A percentile compares a stretch with the other conserved stretches of the same genome.
These are phyloP conservation scores for Viridothelium virens DNA, from an alignment of 495 filamentous ascomycete genomes.

Conservation along the genomic window DNA sequence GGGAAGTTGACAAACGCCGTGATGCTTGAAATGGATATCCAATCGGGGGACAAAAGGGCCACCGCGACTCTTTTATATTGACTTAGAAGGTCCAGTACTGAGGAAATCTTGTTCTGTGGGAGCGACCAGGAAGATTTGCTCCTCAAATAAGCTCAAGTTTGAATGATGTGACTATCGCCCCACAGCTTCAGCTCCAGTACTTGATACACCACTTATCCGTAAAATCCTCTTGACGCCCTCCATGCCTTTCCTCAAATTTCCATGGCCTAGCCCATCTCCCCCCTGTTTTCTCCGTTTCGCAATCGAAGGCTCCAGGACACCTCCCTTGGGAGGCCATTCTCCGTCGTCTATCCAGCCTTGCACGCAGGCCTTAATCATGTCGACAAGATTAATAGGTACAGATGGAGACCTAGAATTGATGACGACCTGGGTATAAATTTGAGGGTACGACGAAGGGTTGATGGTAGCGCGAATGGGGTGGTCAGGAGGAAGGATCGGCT, in stretches of 20 bases:
- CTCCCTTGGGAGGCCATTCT: conserved; percentile 75
- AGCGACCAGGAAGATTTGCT: no score
- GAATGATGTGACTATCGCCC: not conserved
- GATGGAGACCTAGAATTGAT: conserved; percentile 66
- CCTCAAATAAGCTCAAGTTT: no score
- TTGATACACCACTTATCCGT: conserved; percentile 22
- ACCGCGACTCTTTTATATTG: no score
- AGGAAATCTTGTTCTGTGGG: no score
- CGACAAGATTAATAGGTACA: conserved; percentile 76
- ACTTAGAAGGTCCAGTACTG: no score
- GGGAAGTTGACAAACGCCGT: no score
- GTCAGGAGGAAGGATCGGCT: conserved; percentile 59
- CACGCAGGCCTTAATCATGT: conserved; percentile 74
- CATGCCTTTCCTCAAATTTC: conserved; percentile 2
- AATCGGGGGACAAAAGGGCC: no score
- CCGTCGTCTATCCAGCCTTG: conserved; percentile 90
- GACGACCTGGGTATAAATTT: conserved; percentile 83
- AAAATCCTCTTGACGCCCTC: conserved; percentile 28
- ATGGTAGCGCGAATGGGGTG: conserved; percentile 65
- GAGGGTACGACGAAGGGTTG: conserved; percentile 59
- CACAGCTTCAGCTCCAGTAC: not conserved
- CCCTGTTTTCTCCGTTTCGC: conserved; percentile 23
- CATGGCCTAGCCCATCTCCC: conserved; percentile 13
- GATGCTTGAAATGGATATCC: no score
- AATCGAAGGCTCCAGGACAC: conserved; percentile 27